phyloP scores from a whole-genome alignment of 2,329 filamentous ascomycete species.

The Scedosporium dehoogii region DNA sequence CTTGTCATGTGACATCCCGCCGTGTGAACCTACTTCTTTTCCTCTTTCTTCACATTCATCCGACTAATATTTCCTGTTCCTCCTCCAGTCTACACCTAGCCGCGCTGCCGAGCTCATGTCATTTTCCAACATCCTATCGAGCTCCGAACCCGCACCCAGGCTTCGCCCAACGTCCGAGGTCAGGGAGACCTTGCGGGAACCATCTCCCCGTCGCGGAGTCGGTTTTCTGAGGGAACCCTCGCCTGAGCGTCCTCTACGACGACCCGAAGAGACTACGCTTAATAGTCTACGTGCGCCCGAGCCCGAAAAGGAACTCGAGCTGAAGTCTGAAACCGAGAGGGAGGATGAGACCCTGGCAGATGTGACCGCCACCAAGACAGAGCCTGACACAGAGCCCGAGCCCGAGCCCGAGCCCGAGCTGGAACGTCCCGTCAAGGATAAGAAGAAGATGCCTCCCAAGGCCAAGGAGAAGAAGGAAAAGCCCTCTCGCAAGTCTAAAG shows the following conservation, averaged over 20 bases:
- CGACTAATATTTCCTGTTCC: conserved; percentile 5
- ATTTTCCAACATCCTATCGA: conserved; percentile 88
- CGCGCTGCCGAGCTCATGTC: conserved; percentile 85
- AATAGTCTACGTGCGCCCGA: neutral
- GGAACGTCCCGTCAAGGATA: conserved; percentile 8
- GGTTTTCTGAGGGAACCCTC: conserved; percentile 1
- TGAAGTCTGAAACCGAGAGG: neutral
- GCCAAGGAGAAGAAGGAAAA: conserved; percentile 11
- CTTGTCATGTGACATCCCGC: neutral
- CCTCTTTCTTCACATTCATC: neutral
- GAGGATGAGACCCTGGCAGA: neutral
- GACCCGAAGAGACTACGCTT: neutral
- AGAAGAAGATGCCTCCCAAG: conserved; percentile 11
- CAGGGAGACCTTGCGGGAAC: neutral
- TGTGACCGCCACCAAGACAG: neutral
- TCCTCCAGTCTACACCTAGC: conserved; percentile 48
- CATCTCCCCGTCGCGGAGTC: conserved; percentile 3
- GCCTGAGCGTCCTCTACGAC: neutral
- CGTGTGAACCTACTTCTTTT: neutral
- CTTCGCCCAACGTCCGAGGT: conserved; percentile 20
- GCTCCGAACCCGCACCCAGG: conserved; percentile 54
- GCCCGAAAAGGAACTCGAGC: neutral
- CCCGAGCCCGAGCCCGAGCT: conserved; percentile 4
- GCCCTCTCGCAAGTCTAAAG: conserved; percentile 28
- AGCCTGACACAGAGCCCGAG: neutral